Percentiles rank a stretch among this genome's conserved stretches.
phyloP scores from a whole-genome alignment of 1,284 basidiomycete genomes.

The Athelia psychrophila region DNA sequence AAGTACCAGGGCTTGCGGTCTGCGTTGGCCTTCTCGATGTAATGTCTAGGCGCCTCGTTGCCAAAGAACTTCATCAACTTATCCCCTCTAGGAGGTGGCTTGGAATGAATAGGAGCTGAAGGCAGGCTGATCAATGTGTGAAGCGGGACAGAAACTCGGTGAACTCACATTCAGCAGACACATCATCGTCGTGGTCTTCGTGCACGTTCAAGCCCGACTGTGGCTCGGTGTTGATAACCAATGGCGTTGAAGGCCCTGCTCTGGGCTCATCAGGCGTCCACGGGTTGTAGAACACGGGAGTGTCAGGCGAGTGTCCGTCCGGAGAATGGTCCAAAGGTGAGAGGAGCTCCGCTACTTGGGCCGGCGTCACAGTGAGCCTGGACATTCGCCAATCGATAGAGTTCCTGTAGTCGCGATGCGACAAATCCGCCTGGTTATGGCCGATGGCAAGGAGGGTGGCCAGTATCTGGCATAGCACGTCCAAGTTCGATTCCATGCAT shows the following conservation, averaged over 20 bases:
- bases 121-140: slow-evolving; percentile 9
- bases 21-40: slow-evolving; percentile 36
- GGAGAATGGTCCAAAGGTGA: not conserved
- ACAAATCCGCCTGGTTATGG: slow-evolving; percentile 37
- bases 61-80: slow-evolving; percentile 67
- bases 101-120: slow-evolving; percentile 9
- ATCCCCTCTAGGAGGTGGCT: slow-evolving; percentile 19
- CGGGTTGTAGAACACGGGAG: no score
- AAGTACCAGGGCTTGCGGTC: slow-evolving; percentile 66
- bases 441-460: slow-evolving; percentile 38
- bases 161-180: slow-evolving; percentile 10
- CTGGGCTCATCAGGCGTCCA: not conserved
- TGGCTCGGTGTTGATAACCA: not conserved
- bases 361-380: slow-evolving; percentile 33
- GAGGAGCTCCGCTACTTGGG: not conserved
- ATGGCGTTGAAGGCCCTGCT: not conserved
- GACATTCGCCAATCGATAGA: slow-evolving; percentile 48
- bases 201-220: slow-evolving; percentile 2
- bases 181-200: slow-evolving; percentile 10
- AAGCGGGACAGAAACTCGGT: not conserved
- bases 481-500: slow-evolving; percentile 32
- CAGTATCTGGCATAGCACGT: slow-evolving; percentile 33
- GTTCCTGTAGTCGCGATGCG: slow-evolving; percentile 37
- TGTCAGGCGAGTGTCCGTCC: not conserved
- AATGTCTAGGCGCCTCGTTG: slow-evolving; percentile 46